A percentile compares a stretch with the other conserved stretches of the same genome.
Conservation (phyloP, 176 grass and related monocot genomes). For the Rhynchospora pubera region DNA sequence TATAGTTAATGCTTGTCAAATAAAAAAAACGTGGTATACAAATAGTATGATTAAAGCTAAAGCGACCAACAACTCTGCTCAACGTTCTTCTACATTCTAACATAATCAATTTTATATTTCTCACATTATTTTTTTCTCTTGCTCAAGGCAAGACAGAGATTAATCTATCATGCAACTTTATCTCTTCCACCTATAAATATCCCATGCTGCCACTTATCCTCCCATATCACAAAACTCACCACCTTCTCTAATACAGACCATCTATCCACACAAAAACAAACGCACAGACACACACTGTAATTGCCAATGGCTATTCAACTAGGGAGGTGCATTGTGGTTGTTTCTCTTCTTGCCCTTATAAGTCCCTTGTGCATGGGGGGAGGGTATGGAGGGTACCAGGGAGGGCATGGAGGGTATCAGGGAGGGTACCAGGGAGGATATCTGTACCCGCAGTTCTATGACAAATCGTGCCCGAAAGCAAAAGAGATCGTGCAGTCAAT, state of each 20-base stretch:
- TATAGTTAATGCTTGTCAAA: not conserved
- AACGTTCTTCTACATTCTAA: conserved; percentile 2
- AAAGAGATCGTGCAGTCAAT: conserved; percentile 68
- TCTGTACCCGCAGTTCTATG: conserved; percentile 68
- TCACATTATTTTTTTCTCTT: conserved; percentile 2
- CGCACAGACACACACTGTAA: conserved; percentile 10
- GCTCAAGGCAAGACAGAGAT: conserved; percentile 7
- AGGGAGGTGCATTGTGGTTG: conserved; percentile 29
- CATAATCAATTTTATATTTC: conserved; percentile 5
- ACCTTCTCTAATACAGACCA: not conserved
- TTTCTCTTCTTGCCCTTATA: conserved; percentile 37
- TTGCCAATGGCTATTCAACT: conserved; percentile 39
- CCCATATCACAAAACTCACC: not conserved
- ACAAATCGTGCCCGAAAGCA: conserved; percentile 55
- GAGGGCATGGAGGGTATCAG: too few relatives aligned
- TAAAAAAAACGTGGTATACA: not conserved
- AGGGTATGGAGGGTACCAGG: not conserved
- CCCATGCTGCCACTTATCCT: not conserved
- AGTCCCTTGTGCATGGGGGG: conserved; percentile 30
- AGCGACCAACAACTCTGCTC: conserved; percentile 18
- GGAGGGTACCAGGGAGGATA: conserved; percentile 15
- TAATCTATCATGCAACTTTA: conserved; percentile 1
- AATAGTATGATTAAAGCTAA: conserved; percentile 20
- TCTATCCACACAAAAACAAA: not conserved
- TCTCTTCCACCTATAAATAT: conserved; percentile 15